These are phyloP conservation scores for Stemphylium vesicarium DNA, from an alignment of 2,329 filamentous ascomycete species.

Conservation along the genomic window DNA sequence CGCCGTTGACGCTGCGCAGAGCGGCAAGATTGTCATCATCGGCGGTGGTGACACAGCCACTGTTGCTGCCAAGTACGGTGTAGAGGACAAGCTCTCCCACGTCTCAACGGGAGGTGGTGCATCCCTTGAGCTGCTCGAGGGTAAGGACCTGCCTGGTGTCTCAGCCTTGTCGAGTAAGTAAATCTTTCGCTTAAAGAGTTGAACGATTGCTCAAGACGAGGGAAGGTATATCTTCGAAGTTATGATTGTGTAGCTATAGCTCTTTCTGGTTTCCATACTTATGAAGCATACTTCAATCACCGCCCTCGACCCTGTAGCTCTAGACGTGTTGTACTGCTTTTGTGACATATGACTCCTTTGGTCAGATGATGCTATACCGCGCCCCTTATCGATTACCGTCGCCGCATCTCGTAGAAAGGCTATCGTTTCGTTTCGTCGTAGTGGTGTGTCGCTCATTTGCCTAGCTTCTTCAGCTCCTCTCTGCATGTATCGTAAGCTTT, in stretches of 20 bases:
- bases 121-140: slow-evolving; percentile 93
- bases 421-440: slow-evolving; percentile 3
- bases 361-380: not conserved
- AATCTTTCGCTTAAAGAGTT: slow-evolving; percentile 32
- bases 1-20: slow-evolving; percentile 78
- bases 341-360: not conserved
- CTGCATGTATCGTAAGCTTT: slow-evolving; percentile 51
- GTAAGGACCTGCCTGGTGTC: slow-evolving; percentile 96
- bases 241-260: slow-evolving; percentile 44
- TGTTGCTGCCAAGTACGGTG: slow-evolving; percentile 94
- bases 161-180: slow-evolving; percentile 82
- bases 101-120: slow-evolving; percentile 97
- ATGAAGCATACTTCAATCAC: slow-evolving; percentile 16
- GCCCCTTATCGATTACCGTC: not conserved
- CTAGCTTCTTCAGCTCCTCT: slow-evolving; percentile 94
- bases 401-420: not conserved
- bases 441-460: slow-evolving; percentile 58
- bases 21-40: slow-evolving; percentile 96
- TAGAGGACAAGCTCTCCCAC: slow-evolving; percentile 96
- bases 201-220: slow-evolving; percentile 32
- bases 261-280: slow-evolving; percentile 30
- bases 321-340: not conserved
- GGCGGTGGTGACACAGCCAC: slow-evolving; percentile 98
- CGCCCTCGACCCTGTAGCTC: not conserved
- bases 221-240: slow-evolving; percentile 43